Evolutionary conservation across 768 basidiomycete species (phyloP).

Genomic region (Hypholoma sublateritium): DNA sequence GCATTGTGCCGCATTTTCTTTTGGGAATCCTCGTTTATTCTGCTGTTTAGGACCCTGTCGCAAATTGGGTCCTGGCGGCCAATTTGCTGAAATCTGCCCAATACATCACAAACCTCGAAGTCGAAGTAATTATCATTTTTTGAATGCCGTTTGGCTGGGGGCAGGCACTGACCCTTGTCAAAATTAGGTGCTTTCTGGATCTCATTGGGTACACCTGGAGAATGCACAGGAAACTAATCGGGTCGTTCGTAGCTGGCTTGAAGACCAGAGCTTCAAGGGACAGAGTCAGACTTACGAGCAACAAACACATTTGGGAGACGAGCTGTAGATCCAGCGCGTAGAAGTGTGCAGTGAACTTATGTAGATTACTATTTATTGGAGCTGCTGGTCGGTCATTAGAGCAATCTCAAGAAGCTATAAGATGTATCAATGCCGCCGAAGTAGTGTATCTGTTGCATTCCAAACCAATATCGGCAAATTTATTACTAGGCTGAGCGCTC

Average conservation of each 20-base stretch:
- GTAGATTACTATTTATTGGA: no score
- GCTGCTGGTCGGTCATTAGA: no score
- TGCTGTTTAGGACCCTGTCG: conserved; percentile 45
- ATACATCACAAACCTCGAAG: conserved; percentile 38
- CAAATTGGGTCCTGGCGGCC: conserved; percentile 37
- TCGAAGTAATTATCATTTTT: conserved; percentile 28
- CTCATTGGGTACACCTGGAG: conserved; percentile 74
- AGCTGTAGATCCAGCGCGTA: neutral
- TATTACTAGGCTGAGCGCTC: no score
- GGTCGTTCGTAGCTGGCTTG: conserved; percentile 54
- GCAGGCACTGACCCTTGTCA: neutral
- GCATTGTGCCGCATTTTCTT: neutral
- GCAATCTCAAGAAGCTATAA: no score
- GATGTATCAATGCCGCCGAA: no score
- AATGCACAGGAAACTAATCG: conserved; percentile 50
- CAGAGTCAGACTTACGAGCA: neutral
- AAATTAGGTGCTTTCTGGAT: conserved; percentile 47
- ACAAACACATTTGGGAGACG: neutral
- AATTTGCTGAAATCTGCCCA: conserved; percentile 35
- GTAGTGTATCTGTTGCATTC: no score
- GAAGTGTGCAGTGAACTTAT: no score
- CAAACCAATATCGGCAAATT: no score
- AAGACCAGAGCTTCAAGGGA: neutral
- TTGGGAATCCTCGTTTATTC: neutral
- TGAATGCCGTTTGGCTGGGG: neutral